Evolutionary conservation across 257 asterid species (phyloP).

Genomic region (Apocynum venetum): DNA sequence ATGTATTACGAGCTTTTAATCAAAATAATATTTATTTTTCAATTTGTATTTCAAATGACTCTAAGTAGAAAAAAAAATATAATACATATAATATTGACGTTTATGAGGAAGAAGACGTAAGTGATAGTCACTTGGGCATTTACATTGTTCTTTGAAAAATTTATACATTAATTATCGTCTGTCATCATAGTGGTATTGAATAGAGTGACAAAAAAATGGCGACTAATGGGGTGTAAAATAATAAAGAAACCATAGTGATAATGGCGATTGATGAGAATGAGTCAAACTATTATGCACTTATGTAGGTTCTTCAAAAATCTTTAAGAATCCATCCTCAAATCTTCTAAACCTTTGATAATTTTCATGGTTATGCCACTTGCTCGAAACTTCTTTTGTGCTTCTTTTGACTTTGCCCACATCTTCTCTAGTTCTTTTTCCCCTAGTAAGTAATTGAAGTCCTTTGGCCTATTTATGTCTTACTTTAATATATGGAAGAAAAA

Average conservation of each 20-base stretch:
- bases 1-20: too few relatives aligned
- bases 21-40: too few relatives aligned
- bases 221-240: background rate
- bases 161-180: too few relatives aligned
- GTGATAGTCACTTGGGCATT: too few relatives aligned
- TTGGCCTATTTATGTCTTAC: background rate
- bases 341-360: constrained; percentile 31
- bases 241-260: constrained; percentile 45
- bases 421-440: constrained; percentile 17
- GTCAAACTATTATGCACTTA: constrained; percentile 43
- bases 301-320: constrained; percentile 46
- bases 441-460: background rate
- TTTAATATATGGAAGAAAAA: background rate
- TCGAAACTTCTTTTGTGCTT: constrained; percentile 7
- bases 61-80: too few relatives aligned
- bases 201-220: background rate
- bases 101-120: too few relatives aligned
- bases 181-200: background rate
- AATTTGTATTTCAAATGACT: too few relatives aligned
- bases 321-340: constrained; percentile 23
- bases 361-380: constrained; percentile 46
- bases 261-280: constrained; percentile 65
- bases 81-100: too few relatives aligned
- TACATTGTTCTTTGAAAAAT: too few relatives aligned
- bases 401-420: constrained; percentile 16